Percentiles rank a stretch among this genome's conserved stretches.
Evolutionary conservation across 2,329 filamentous ascomycete species (phyloP).

Genomic region (Sporothrix mexicana): DNA sequence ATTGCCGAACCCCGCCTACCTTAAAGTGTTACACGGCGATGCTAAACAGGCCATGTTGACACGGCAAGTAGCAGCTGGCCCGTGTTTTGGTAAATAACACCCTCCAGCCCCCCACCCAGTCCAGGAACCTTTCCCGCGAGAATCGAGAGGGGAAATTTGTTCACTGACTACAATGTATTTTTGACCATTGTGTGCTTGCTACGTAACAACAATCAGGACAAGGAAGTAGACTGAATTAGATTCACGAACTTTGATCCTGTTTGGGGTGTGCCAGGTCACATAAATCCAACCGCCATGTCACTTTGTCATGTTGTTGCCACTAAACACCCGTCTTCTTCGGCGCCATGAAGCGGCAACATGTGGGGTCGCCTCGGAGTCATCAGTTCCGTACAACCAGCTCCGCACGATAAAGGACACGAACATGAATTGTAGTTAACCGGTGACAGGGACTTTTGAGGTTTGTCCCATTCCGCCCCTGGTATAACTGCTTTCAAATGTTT

Average conservation of each 20-base stretch:
- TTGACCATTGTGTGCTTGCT: too few species aligned
- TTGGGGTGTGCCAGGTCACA: too few species aligned
- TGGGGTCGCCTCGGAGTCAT: not conserved
- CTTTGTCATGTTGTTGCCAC: not conserved
- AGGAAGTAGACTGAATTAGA: too few species aligned
- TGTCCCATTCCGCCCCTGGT: too few species aligned
- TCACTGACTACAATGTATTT: too few species aligned
- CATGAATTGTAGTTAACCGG: too few species aligned
- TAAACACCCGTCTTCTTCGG: not conserved
- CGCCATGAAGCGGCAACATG: not conserved
- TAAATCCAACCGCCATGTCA: too few species aligned
- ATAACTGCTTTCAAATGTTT: too few species aligned
- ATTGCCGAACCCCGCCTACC: not conserved
- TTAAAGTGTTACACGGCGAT: not conserved
- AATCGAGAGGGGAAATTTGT: not conserved
- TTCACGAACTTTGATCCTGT: too few species aligned
- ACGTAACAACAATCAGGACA: too few species aligned
- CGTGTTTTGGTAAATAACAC: not conserved
- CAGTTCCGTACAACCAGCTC: not conserved
- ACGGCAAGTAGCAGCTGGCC: not conserved
- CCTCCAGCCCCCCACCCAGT: not conserved
- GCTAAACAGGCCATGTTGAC: not conserved
- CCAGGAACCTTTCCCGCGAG: not conserved
- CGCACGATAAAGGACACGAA: not conserved
- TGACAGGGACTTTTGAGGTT: too few species aligned